These are phyloP conservation scores for Scutellaria baicalensis DNA, from an alignment of 257 asterid species.

Conservation along the genomic window DNA sequence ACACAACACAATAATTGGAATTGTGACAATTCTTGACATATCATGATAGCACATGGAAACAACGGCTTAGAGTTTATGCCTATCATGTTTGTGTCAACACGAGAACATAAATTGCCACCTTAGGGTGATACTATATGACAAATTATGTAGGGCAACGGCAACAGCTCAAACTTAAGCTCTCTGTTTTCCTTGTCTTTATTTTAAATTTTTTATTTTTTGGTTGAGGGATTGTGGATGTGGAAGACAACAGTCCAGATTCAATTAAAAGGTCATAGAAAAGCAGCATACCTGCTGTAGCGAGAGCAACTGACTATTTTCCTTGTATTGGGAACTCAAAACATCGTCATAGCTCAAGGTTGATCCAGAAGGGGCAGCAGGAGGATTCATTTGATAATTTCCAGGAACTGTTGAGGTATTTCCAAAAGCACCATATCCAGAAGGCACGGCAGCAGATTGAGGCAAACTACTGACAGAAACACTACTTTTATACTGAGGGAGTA, in stretches of 20 bases:
- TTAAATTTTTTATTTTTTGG: no score
- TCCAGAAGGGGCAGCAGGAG: slow-evolving; percentile 52
- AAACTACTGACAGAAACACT: slow-evolving; percentile 55
- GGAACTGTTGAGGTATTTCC: slow-evolving; percentile 43
- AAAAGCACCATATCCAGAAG: slow-evolving; percentile 67
- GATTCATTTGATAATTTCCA: slow-evolving; percentile 65
- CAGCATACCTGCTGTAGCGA: slow-evolving; percentile 67
- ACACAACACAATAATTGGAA: no score
- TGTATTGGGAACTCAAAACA: slow-evolving; percentile 66
- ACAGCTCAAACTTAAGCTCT: no score
- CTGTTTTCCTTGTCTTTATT: no score
- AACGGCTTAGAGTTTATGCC: no score
- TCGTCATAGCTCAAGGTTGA: slow-evolving; percentile 54
- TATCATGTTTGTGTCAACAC: no score
- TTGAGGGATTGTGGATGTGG: background rate
- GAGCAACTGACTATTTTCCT: slow-evolving; percentile 52
- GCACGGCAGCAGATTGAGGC: slow-evolving; percentile 66
- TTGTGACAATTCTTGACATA: no score
- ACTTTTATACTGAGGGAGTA: slow-evolving; percentile 61
- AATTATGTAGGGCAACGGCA: no score
- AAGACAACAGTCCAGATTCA: background rate
- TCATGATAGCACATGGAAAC: no score
- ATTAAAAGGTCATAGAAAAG: background rate
- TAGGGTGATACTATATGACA: no score
- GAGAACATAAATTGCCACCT: no score